Evolutionary conservation across 306 rosid species (phyloP).

Genomic region (Astragalus membranaceus): DNA sequence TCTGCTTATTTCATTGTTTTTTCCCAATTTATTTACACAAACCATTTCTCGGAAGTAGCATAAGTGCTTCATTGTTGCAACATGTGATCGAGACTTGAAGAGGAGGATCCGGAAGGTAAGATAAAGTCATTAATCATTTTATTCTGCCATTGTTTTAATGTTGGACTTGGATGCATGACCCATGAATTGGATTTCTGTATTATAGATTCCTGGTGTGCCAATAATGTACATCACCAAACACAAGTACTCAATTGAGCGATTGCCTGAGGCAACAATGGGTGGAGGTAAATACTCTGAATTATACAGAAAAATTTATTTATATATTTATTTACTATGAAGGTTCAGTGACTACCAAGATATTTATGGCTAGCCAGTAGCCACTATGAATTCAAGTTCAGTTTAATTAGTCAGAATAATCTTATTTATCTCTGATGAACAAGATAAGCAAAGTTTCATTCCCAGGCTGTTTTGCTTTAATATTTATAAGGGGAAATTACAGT

Average conservation of each 20-base stretch:
- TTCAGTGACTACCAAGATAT: not conserved
- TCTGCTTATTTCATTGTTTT: not conserved
- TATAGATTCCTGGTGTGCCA: slow-evolving; percentile 88
- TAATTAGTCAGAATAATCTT: not conserved
- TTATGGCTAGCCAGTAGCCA: not conserved
- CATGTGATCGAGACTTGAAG: slow-evolving; percentile 91
- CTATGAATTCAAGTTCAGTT: not conserved
- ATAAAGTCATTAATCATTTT: slow-evolving; percentile 16
- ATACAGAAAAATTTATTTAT: not conserved
- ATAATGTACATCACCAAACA: slow-evolving; percentile 81
- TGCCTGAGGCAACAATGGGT: slow-evolving; percentile 89
- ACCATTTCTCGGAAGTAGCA: slow-evolving; percentile 45
- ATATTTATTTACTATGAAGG: not conserved
- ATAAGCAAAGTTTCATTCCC: not conserved
- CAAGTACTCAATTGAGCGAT: slow-evolving; percentile 73
- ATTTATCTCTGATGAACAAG: not conserved
- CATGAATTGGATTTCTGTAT: slow-evolving; percentile 11
- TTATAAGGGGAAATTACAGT: too few species aligned
- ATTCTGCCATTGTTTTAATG: not conserved
- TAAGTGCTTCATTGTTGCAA: slow-evolving; percentile 87
- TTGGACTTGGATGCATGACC: not conserved
- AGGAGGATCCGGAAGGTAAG: slow-evolving; percentile 88
- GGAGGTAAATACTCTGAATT: slow-evolving; percentile 49
- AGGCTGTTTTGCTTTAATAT: too few species aligned
- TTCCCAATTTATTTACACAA: not conserved